Base-by-base conservation (phyloP, 805 yeast species). In the Peterozyma toletana region DNA sequence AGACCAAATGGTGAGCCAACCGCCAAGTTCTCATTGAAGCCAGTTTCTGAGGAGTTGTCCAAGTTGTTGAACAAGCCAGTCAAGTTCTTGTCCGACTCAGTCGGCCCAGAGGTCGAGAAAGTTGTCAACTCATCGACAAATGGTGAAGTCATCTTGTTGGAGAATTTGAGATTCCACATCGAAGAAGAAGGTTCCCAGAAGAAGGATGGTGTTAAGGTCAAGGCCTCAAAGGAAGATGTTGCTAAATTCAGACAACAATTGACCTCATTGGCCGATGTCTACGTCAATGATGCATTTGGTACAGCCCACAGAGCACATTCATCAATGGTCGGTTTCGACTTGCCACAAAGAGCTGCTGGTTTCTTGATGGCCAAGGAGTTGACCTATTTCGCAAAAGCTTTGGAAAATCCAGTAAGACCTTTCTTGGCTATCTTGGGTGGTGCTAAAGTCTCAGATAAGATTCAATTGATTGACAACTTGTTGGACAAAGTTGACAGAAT, bases 291-390 rank as follows among this genome's bases (percentile, higher is more conserved):
- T 68, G 98, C 97, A 47, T 93, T 93, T 62, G 99, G 99, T 68
- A 93, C 99, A 52, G 97, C 98, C 46, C 99, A 93, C 85, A 88
- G 99, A 78, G 99, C 99, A 52, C 99, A 93, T 78, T 89, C 97
- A 44, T 93, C 99, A 40, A 91, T 93, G 90, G 99, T 93, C 60
- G 99, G 99, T 64, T 77, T 93, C 58, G 90, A 91, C 58, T 78
- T 88, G 59, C 90, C 95, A 52, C 90, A 88, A 74, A 86, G 93
- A 73, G 99, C 98, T 59, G 85, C 97, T 54, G 99, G 99, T 69
- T 95, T 91, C 96, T 76, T 93, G 61, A 84, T 93, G 86, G 83
- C 90, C 66, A 93, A 93, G 80, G 99, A 93, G 75, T 83, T 93
- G 68, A 82, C 83, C 65, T 93, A 86, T 82, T 93, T 93, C 67